These are phyloP conservation scores for Copromyces sp. DNA, from an alignment of 495 filamentous ascomycete genomes.

Conservation along the genomic window DNA sequence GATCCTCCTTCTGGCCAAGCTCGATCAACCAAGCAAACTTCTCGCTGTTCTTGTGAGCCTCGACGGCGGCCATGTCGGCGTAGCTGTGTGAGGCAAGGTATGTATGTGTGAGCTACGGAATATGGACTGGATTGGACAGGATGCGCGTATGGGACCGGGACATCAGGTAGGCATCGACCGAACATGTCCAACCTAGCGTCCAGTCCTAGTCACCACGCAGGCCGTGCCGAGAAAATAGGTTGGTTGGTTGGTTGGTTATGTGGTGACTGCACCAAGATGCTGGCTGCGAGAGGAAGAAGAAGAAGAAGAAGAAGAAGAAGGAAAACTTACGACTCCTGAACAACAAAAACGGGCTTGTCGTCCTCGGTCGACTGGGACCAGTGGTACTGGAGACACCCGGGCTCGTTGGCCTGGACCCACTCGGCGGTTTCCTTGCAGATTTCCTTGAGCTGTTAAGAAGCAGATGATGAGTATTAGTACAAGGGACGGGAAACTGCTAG, in stretches of 20 bases:
- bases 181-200: not conserved
- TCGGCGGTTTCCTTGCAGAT: slow-evolving; percentile 6
- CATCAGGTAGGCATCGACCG: not conserved
- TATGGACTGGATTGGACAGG: not conserved
- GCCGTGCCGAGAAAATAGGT: no score
- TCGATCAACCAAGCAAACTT: slow-evolving; percentile 13
- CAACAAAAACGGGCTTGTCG: slow-evolving; percentile 11
- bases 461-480: not conserved
- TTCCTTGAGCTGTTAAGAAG: slow-evolving; percentile 10
- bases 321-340: slow-evolving; percentile 15
- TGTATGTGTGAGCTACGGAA: not conserved
- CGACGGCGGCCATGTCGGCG: slow-evolving; percentile 12
- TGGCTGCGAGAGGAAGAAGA: not conserved
- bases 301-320: not conserved
- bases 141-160: no score
- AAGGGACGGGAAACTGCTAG: not conserved
- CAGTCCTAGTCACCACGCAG: not conserved
- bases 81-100: slow-evolving; percentile 4
- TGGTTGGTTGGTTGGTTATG: no score
- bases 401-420: slow-evolving; percentile 15
- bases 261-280: no score
- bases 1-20: slow-evolving; percentile 9
- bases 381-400: slow-evolving; percentile 16
- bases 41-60: slow-evolving; percentile 10
- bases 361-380: slow-evolving; percentile 11